A percentile compares a stretch with the other conserved stretches of the same genome.
Evolutionary conservation across 495 filamentous ascomycete species (phyloP).

Genomic region (Neurospora sp.): DNA sequence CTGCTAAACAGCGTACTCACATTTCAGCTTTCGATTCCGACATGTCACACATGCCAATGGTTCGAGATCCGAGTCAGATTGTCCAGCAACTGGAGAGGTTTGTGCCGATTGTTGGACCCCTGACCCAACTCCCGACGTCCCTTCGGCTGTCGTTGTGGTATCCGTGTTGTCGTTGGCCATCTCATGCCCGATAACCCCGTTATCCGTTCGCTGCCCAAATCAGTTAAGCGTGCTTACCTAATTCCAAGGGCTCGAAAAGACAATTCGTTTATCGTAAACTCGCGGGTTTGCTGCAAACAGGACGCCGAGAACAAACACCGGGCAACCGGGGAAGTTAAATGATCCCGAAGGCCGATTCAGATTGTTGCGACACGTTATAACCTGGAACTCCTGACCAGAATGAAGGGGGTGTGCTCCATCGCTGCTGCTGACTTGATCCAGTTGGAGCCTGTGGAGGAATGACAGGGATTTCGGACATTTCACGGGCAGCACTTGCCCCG

Average conservation of each 20-base stretch:
- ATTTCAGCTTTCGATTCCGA: constrained; percentile 54
- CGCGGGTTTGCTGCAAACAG: not conserved
- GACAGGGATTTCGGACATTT: not conserved
- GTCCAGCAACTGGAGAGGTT: not conserved
- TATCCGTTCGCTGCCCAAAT: not conserved
- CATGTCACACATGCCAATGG: constrained; percentile 47
- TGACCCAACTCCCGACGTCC: not conserved
- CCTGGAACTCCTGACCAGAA: not conserved
- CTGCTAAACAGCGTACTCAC: constrained; percentile 17
- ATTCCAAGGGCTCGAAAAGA: not conserved
- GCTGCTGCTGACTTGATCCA: not conserved
- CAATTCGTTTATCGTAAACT: not conserved
- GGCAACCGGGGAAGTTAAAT: not conserved
- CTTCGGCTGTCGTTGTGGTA: not conserved
- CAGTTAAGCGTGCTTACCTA: not conserved
- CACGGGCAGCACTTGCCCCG: not conserved
- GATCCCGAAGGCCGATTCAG: not conserved
- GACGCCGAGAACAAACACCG: not conserved
- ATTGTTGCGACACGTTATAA: not conserved
- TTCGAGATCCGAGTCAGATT: constrained; percentile 5
- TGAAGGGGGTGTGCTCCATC: not conserved
- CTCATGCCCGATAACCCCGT: not conserved
- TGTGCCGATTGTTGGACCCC: not conserved
- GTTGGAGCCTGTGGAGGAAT: not conserved
- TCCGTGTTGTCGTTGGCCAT: not conserved